These are phyloP conservation scores for Clitoria ternatea DNA, from an alignment of 306 rosid species.

Conservation along the genomic window DNA sequence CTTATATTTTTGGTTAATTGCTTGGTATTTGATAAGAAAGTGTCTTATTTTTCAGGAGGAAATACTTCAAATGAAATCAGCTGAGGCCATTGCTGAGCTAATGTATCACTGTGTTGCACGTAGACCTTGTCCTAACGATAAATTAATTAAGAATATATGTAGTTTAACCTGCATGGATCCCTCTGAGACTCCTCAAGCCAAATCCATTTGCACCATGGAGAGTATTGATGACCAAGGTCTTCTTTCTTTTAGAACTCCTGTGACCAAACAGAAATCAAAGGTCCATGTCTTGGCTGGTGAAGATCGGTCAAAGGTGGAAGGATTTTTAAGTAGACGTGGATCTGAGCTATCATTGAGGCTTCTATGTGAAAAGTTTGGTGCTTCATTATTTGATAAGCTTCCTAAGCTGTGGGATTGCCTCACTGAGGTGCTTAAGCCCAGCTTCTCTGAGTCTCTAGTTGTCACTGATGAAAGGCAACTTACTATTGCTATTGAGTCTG, in stretches of 20 bases:
- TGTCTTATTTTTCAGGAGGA: slow-evolving; percentile 68
- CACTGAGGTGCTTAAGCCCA: slow-evolving; percentile 81
- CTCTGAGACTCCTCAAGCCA: slow-evolving; percentile 94
- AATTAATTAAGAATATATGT: slow-evolving; percentile 87
- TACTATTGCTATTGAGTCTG: slow-evolving; percentile 43
- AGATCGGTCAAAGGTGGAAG: slow-evolving; percentile 88
- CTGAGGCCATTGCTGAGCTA: slow-evolving; percentile 96
- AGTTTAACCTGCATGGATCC: slow-evolving; percentile 82
- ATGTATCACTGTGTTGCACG: slow-evolving; percentile 77
- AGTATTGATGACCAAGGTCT: slow-evolving; percentile 86
- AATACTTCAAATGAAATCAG: slow-evolving; percentile 84
- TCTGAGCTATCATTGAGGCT: slow-evolving; percentile 82
- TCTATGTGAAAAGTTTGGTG: slow-evolving; percentile 79
- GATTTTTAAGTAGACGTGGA: slow-evolving; percentile 93
- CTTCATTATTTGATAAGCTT: slow-evolving; percentile 74
- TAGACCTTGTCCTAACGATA: slow-evolving; percentile 89
- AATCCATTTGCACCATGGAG: slow-evolving; percentile 65
- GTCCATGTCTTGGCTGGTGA: slow-evolving; percentile 66
- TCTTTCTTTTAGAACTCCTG: slow-evolving; percentile 50
- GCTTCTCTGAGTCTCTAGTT: slow-evolving; percentile 36
- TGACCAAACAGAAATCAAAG: slow-evolving; percentile 67
- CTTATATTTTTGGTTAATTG: not conserved
- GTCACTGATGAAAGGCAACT: slow-evolving; percentile 40
- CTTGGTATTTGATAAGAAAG: slow-evolving; percentile 14
- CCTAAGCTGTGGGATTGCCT: slow-evolving; percentile 98